Evolutionary conservation across 139 green algal genomes (phyloP).

Genomic region (Chlorella vulgaris): DNA sequence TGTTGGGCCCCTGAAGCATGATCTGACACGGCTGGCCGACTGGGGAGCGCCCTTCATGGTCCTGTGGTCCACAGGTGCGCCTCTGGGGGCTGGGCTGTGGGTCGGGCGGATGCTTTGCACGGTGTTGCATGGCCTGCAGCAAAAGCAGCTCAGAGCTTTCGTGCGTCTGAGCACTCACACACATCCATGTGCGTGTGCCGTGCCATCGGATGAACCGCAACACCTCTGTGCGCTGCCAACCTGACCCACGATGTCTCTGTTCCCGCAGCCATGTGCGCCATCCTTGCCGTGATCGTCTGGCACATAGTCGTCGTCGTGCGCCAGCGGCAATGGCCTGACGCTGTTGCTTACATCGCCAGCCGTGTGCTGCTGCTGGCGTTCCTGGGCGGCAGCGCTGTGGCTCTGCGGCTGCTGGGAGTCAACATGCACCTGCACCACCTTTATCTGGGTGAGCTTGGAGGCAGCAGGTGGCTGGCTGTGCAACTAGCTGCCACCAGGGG

Average conservation of each 20-base stretch:
- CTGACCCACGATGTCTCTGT: too few relatives aligned
- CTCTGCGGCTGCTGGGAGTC: slow-evolving; percentile 20
- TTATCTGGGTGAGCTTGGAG: slow-evolving; percentile 7
- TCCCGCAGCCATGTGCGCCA: slow-evolving; percentile 37
- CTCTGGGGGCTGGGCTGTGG: too few relatives aligned
- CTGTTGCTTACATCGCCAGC: slow-evolving; percentile 34
- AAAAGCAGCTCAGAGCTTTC: too few relatives aligned
- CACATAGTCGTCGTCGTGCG: slow-evolving; percentile 29
- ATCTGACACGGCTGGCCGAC: slow-evolving; percentile 35
- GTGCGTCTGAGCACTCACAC: too few relatives aligned
- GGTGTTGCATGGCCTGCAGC: too few relatives aligned
- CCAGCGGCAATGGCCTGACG: background rate
- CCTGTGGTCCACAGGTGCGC: background rate
- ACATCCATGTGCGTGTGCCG: too few relatives aligned
- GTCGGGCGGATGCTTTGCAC: too few relatives aligned
- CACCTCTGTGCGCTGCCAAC: too few relatives aligned
- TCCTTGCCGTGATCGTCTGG: slow-evolving; percentile 34
- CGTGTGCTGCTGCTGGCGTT: slow-evolving; percentile 36
- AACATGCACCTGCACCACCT: slow-evolving; percentile 62
- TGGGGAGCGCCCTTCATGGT: slow-evolving; percentile 41
- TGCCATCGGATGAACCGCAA: too few relatives aligned
- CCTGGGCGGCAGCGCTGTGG: slow-evolving; percentile 35
- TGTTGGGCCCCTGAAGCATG: slow-evolving; percentile 39
- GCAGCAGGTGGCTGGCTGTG: too few relatives aligned
- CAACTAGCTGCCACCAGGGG: too few relatives aligned